Evolutionary conservation across 2,329 filamentous ascomycete genomes (phyloP).

Genomic region (Byssoonygena ceratinophila): DNA sequence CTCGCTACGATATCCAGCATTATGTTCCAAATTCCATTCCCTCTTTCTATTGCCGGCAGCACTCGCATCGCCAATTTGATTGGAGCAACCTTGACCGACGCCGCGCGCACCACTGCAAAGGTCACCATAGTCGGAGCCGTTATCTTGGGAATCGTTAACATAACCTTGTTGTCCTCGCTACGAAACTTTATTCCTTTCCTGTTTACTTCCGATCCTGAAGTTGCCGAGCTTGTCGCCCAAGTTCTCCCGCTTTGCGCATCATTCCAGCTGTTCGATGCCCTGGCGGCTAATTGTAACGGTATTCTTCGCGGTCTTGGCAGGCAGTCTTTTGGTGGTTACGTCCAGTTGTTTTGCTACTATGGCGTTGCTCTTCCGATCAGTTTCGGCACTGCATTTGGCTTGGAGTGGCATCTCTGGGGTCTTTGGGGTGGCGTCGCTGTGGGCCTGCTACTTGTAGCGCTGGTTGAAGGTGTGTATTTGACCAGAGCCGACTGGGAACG

Average conservation of each 20-base stretch:
- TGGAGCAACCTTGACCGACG: slow-evolving; percentile 68
- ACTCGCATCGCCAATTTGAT: slow-evolving; percentile 89
- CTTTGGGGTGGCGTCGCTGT: slow-evolving; percentile 72
- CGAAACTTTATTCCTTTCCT: slow-evolving; percentile 65
- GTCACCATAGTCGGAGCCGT: slow-evolving; percentile 60
- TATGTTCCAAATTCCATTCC: slow-evolving; percentile 86
- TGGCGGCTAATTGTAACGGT: slow-evolving; percentile 71
- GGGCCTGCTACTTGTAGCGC: slow-evolving; percentile 51
- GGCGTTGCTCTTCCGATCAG: slow-evolving; percentile 73
- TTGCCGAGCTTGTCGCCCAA: slow-evolving; percentile 55
- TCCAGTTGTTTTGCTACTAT: slow-evolving; percentile 81
- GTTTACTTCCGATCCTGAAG: slow-evolving; percentile 63
- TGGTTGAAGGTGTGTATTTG: slow-evolving; percentile 49
- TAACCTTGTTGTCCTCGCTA: slow-evolving; percentile 56
- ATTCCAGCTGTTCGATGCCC: slow-evolving; percentile 80
- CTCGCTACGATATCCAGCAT: slow-evolving; percentile 67
- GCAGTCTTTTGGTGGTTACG: slow-evolving; percentile 81
- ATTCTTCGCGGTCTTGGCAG: slow-evolving; percentile 76
- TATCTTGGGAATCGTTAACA: slow-evolving; percentile 68
- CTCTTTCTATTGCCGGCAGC: slow-evolving; percentile 74
- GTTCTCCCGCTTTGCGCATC: slow-evolving; percentile 72
- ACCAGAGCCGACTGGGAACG: slow-evolving; percentile 45
- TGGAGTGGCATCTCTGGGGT: slow-evolving; percentile 66
- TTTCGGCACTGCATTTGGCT: slow-evolving; percentile 64
- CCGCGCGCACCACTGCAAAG: slow-evolving; percentile 68